Base-by-base conservation (phyloP, 139 green algal species). In the Spirogloea muscicola region DNA sequence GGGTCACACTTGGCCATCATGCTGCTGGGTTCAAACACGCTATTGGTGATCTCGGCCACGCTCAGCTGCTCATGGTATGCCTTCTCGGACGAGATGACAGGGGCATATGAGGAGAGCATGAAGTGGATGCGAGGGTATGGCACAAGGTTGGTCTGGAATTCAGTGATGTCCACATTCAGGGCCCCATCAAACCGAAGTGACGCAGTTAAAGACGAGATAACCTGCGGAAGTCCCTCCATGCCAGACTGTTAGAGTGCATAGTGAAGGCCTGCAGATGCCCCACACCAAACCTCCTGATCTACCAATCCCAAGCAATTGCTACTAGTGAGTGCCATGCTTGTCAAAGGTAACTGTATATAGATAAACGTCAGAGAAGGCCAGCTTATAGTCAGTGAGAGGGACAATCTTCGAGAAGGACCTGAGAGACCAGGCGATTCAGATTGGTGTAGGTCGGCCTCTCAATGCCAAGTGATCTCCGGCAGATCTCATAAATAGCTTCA, bases 71-170 rank as follows among this genome's bases (percentile, higher is more conserved):
- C 84, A 58, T 86, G 83, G 68, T 87, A 85, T 27, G 84, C 84
- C 77, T 88, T 88, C 74, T 88, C 84, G 4, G 84, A 82, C 25
- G 76, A 84, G 67, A 88, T 87, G 40, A 88, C 79, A 18, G 84
- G 84, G 6, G 84, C 84, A 63, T 87, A 88, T n/a, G 81, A 87
- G 3, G 76, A 86, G 10, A 87, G 75, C 81, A 87, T 85, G 74
- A 88, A 88, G 77, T 88, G 84, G 48, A 88, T 86, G 60, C 84
- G 73, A 58, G 84, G 84, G 72, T 88, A 88, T 38, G 84, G 84
- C 57, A 88, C 84, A 58, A 88, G 69, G 80, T 88, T 88, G 64
- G 84, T 88, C 75, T 88, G 84, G 84, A 88, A 88, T 76, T 88
- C 84, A 31, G 81, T 88, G 33, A 88, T 52, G 49, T 88, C 84